Conservation (phyloP, 805 yeast species). For the Lachancea sp. region DNA sequence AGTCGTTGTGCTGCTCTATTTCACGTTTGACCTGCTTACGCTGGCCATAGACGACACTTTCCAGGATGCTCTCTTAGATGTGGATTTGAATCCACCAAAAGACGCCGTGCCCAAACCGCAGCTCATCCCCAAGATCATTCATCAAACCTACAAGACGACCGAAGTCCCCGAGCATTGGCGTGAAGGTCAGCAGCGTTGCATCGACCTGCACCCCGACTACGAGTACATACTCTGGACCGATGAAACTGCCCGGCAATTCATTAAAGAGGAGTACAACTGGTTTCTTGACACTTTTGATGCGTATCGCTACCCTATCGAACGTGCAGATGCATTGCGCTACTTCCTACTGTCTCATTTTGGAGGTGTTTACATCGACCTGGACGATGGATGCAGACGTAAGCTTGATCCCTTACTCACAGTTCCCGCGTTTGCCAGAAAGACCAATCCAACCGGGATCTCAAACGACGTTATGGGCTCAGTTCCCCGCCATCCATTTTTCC, state of each 20-base stretch:
- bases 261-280: conserved; percentile 79
- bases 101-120: conserved; percentile 42
- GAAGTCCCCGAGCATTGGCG: conserved; percentile 79
- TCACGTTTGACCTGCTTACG: conserved; percentile 65
- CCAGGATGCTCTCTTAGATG: conserved; percentile 54
- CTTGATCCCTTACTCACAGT: conserved; percentile 75
- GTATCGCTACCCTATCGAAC: conserved; percentile 73
- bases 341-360: conserved; percentile 79
- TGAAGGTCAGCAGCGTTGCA: conserved; percentile 68
- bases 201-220: conserved; percentile 79
- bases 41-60: conserved; percentile 66
- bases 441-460: conserved; percentile 84
- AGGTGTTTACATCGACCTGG: conserved; percentile 85
- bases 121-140: conserved; percentile 82
- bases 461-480: conserved; percentile 90
- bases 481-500: conserved; percentile 81
- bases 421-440: conserved; percentile 82
- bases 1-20: conserved; percentile 49
- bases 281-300: conserved; percentile 70
- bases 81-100: conserved; percentile 52
- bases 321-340: conserved; percentile 89
- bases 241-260: conserved; percentile 70
- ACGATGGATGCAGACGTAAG: conserved; percentile 75
- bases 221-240: conserved; percentile 90
- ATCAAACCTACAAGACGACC: conserved; percentile 81